These are phyloP conservation scores for Dendrostoma leiphaemia DNA, from an alignment of 2,329 filamentous ascomycete species.

Conservation along the genomic window DNA sequence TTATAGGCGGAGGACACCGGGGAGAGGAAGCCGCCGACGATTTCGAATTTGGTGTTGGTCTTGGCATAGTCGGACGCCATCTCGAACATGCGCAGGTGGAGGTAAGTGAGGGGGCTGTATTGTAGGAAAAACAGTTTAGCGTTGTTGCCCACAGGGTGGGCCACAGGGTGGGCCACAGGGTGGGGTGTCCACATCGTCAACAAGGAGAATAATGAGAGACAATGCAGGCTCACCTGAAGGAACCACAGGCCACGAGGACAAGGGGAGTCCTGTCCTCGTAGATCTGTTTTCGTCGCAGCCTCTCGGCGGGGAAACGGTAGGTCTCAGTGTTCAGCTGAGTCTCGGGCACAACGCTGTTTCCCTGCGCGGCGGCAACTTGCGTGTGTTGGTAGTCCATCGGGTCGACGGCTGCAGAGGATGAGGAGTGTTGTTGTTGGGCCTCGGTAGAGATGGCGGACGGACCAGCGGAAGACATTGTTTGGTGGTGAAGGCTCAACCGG, in stretches of 20 bases:
- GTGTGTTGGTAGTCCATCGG: constrained; percentile 3
- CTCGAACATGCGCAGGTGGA: constrained; percentile 36
- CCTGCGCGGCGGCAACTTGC: background rate
- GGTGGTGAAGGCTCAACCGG: background rate
- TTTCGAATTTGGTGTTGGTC: constrained; percentile 60
- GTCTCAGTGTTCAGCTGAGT: constrained; percentile 18
- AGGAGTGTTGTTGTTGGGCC: background rate
- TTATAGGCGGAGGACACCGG: constrained; percentile 70
- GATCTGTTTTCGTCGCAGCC: constrained; percentile 25
- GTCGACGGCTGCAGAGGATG: background rate
- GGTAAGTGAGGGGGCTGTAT: constrained; percentile 26
- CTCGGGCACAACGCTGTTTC: constrained; percentile 16
- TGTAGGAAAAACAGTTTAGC: too few species aligned
- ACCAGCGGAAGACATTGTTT: background rate
- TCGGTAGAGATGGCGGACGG: background rate
- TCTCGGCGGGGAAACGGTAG: constrained; percentile 28
- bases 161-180: constrained; percentile 3
- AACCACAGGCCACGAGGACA: constrained; percentile 35
- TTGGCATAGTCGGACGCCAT: constrained; percentile 37
- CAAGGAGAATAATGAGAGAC: background rate
- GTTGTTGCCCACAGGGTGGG: too few species aligned
- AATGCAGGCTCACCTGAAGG: constrained; percentile 29
- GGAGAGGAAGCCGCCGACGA: constrained; percentile 81
- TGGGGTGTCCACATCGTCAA: background rate
- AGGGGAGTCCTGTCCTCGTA: constrained; percentile 30